phyloP scores from a whole-genome alignment of 306 rosid species.

The Pueraria montana region DNA sequence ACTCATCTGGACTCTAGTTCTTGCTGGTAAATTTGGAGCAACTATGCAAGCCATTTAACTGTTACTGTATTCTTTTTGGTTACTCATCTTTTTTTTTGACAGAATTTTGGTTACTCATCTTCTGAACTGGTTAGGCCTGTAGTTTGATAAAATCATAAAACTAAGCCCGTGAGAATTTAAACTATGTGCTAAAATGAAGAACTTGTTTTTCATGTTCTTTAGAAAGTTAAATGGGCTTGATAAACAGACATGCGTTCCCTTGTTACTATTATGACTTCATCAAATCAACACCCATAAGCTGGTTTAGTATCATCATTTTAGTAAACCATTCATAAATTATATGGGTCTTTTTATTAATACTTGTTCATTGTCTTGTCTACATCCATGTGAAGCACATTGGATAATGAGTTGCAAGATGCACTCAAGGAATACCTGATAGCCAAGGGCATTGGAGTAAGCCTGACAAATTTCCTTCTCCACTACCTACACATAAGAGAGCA shows the following conservation, averaged over 20 bases:
- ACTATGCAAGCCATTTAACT: background rate
- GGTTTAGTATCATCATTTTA: slow-evolving; percentile 23
- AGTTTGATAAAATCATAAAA: slow-evolving; percentile 11
- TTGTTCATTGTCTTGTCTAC: slow-evolving; percentile 27
- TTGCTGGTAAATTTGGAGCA: slow-evolving; percentile 27
- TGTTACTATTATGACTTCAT: background rate
- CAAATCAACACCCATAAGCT: slow-evolving; percentile 11
- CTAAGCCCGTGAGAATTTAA: background rate
- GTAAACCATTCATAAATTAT: background rate
- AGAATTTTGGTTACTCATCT: background rate
- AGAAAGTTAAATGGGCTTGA: slow-evolving; percentile 5
- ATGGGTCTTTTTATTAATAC: background rate
- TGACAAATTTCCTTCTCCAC: slow-evolving; percentile 73
- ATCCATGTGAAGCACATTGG: slow-evolving; percentile 62
- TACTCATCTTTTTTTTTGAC: no score
- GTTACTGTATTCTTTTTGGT: background rate
- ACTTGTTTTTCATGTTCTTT: background rate
- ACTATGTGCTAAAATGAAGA: background rate
- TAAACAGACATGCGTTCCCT: background rate
- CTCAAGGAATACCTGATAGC: slow-evolving; percentile 67
- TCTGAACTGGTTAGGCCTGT: background rate
- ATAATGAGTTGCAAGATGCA: slow-evolving; percentile 55
- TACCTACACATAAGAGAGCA: slow-evolving; percentile 77
- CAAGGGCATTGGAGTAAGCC: slow-evolving; percentile 71
- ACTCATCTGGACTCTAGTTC: slow-evolving; percentile 15